phyloP scores from a whole-genome alignment of 306 rosid genomes.

The Rubus idaeus region DNA sequence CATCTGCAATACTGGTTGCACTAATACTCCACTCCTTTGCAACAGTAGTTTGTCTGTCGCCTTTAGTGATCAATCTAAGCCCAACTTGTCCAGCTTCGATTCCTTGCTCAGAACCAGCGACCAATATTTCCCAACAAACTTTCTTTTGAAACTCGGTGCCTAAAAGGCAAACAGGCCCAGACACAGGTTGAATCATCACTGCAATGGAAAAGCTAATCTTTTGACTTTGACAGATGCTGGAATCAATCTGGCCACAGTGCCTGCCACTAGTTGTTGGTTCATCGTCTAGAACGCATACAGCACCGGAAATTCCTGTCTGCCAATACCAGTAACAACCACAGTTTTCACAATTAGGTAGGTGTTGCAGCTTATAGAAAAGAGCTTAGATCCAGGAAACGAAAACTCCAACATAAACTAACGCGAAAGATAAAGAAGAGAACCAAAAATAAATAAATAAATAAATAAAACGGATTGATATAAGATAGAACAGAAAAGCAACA shows the following conservation, averaged over 20 bases:
- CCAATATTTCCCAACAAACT: slow-evolving; percentile 96
- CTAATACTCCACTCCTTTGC: slow-evolving; percentile 96
- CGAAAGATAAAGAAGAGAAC: neutral
- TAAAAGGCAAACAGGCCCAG: slow-evolving; percentile 94
- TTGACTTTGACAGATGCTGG: slow-evolving; percentile 77
- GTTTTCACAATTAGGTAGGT: slow-evolving; percentile 23
- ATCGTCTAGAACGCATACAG: slow-evolving; percentile 90
- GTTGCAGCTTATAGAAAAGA: neutral
- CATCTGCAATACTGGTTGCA: slow-evolving; percentile 94
- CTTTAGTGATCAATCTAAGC: slow-evolving; percentile 91
- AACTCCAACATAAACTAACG: neutral
- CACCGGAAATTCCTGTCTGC: slow-evolving; percentile 91
- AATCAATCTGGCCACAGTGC: slow-evolving; percentile 80
- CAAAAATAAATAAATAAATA: too few species aligned
- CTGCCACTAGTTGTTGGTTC: slow-evolving; percentile 92
- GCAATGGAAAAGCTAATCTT: slow-evolving; percentile 84
- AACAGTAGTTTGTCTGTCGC: slow-evolving; percentile 94
- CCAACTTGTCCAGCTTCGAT: slow-evolving; percentile 99
- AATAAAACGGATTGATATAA: neutral
- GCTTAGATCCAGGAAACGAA: neutral
- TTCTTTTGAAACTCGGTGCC: slow-evolving; percentile 93
- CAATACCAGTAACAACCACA: slow-evolving; percentile 31
- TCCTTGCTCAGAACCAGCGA: slow-evolving; percentile 99
- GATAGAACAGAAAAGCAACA: slow-evolving; percentile 6
- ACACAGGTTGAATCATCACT: slow-evolving; percentile 93